Base-by-base conservation (phyloP, 257 asterid species). In the Capsicum chinense region DNA sequence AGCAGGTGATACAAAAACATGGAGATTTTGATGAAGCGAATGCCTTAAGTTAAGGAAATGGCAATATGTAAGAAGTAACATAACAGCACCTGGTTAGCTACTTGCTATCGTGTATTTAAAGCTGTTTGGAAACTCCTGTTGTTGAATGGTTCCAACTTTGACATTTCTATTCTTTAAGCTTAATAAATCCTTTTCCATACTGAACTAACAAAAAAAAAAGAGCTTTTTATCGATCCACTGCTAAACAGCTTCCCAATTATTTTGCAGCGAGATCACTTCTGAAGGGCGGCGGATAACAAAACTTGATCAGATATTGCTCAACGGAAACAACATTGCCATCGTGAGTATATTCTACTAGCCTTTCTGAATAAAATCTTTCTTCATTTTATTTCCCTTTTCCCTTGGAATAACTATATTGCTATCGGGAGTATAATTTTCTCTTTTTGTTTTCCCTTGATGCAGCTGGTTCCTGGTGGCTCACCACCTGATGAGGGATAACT, bases 91-190 rank as follows among this genome's bases (percentile, higher is more conserved):
- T 78, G 80, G 90, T 93, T 86, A 89, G 89, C 91, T 87, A 81
- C 92, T 88, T 85, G 91, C 90, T 92, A 87, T 91, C 92, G 86
- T 83, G 89, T 85, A 84, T 81, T 54, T 63, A 70, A 81, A 84
- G 78, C 87, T 73, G 79, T 26, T 56, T 84, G 60, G 67, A 26
- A 47, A 74, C 60, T 63, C 81, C 17, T 37, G 83, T 50, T 87
- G 79, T 81, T 78, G 54, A 54, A 54, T 78, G 50, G 64, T 78
- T 78, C 66, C 82, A 78, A 54, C 64, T 78, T 54, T 78, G 82
- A 54, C 52, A 6, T 54, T 78, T 78, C 82, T 78, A 54, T 78
- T 78, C 64, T 26, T 78, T 54, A 17, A 35, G 48, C 82, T 15
- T 8, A 54, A 54, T 78, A 78, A 78, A 33, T 54, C 82, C 66